Base-by-base conservation (phyloP, 1,284 basidiomycete genomes). In the Rhodotorula sp. region DNA sequence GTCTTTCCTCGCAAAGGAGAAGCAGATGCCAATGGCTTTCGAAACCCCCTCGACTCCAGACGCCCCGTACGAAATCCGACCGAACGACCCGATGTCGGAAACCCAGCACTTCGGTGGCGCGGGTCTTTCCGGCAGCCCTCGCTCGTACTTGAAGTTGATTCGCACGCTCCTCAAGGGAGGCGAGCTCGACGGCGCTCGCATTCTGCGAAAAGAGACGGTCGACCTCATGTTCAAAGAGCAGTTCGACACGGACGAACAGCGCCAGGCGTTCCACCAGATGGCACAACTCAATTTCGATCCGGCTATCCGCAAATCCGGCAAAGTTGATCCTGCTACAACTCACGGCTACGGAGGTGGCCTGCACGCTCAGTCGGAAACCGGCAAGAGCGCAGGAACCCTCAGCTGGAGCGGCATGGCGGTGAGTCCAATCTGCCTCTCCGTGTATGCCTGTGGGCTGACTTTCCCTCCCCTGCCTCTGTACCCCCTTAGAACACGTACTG, bases 121-220 rank as follows among this genome's bases (percentile, higher is more conserved):
- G 2, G 73, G 73, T 1, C 63, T 75, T 1, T 60, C 60, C 1
- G 71, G 71, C 34, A 60, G 62, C 1, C 59, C 73, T 0, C 15
- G 45, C 0, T 70, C 66, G 31, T 75, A 72, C 67, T 60, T 75
- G 60, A 67, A 64, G n/a, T 47, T 75, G 50, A n/a, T 73, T 10
- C 66, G 62, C 3, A 58, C 64, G 4, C 28, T 75, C 19, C 62
- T 75, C 19, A 50, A 57, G 43, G 69, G 64, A 26, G 66, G 68
- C 10, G 65, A 67, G 18, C 31, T 47, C 28, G 70, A 56, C 45
- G 60, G 43, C 16, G 49, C 38, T 1, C 63, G 52, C 18, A 64
- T 75, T 21, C 60, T 70, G 45, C 48, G 65, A 26, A 2, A 18
- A 7, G 71, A 62, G 26, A 69, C 71, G 47, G 71, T 75, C 31